Base-by-base conservation (phyloP, 2,329 filamentous ascomycete species). In the Alternaria hordeiaustralica region DNA sequence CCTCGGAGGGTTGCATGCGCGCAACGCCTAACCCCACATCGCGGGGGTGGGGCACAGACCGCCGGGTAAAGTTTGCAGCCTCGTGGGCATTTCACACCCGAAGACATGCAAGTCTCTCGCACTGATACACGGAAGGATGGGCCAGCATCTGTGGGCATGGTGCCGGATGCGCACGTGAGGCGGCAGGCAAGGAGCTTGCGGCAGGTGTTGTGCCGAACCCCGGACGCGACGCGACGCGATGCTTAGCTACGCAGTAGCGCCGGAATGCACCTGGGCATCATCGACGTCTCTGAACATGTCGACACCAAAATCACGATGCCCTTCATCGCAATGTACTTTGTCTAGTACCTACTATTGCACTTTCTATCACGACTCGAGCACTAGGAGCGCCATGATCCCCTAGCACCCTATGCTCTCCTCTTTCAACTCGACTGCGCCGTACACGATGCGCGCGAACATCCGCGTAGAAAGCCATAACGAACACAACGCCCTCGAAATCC, bases 21-120 rank as follows among this genome's bases (percentile, higher is more conserved):
- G 11, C 50, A 45, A 45, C 15, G 26, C 18, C 9, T 23, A 59
- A 72, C 74, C 73, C 73, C 74, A 76, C 74, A 76, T 66, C n/a
- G 45, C 56, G 57, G 58, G 65, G 69, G 73, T 76, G 74, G 74
- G 73, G 74, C 73, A 68, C 53, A 23, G 58, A 51, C 26, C 18
- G 30, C 60, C 72, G 72, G 73, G 66, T 73, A 72, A 71, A 47
- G 41, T 58, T 70, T 66, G 58, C 55, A 47, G 49, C 56, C 58
- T 55, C 12, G 41, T 20, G 23, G 30, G n/a, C 21, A 20, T 44
- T 28, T 23, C 26, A 15, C 18, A 30, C 30, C 30, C 41, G 21
- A 33, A 45, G 30, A 46, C 28, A 18, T 44, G 25, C 55, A 25
- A 46, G 23, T 15, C 21, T 55, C 25, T 23, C 36, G 21, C 36